A percentile compares a stretch with the other conserved stretches of the same genome.
phyloP scores from a whole-genome alignment of 495 filamentous ascomycete species.

The Aspergillus ostianus region DNA sequence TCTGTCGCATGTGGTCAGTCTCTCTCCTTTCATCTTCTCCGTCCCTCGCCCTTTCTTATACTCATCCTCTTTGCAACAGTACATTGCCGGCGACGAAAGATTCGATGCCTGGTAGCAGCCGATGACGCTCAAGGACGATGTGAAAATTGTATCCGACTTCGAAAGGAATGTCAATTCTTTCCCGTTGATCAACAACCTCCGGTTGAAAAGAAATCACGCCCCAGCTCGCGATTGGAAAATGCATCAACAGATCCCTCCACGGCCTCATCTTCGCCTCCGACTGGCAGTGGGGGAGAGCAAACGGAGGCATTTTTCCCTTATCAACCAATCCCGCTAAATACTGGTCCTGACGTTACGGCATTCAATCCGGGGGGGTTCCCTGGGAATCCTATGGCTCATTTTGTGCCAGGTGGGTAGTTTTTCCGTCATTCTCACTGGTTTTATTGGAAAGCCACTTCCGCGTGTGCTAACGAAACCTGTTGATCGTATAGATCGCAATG shows the following conservation, averaged over 20 bases:
- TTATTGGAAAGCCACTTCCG: not conserved
- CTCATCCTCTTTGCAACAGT: conserved; percentile 49
- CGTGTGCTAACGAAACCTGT: conserved; percentile 3
- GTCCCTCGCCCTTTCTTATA: not conserved
- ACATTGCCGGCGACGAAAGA: conserved; percentile 93
- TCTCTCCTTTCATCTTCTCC: not conserved
- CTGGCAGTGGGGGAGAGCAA: conserved; percentile 29
- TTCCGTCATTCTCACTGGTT: not conserved
- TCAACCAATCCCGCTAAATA: conserved; percentile 36
- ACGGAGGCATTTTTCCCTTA: conserved; percentile 45
- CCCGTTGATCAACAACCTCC: conserved; percentile 84
- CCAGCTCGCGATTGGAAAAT: conserved; percentile 42
- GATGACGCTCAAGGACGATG: conserved; percentile 83
- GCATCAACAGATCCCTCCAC: conserved; percentile 41
- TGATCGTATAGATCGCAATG: conserved; percentile 23
- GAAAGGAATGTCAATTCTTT: conserved; percentile 94
- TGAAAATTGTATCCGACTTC: conserved; percentile 92
- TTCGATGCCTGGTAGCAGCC: conserved; percentile 79
- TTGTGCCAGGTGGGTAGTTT: conserved; percentile 36
- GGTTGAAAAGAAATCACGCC: conserved; percentile 49
- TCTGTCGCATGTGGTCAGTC: conserved; percentile 96
- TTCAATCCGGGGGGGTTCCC: conserved; percentile 32
- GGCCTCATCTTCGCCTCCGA: conserved; percentile 47
- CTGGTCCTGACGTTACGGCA: conserved; percentile 37
- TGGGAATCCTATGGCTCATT: conserved; percentile 32